Percentiles rank a stretch among this genome's conserved stretches.
Conservation (phyloP, 805 yeast genomes). For the Peterozyma toletana region DNA sequence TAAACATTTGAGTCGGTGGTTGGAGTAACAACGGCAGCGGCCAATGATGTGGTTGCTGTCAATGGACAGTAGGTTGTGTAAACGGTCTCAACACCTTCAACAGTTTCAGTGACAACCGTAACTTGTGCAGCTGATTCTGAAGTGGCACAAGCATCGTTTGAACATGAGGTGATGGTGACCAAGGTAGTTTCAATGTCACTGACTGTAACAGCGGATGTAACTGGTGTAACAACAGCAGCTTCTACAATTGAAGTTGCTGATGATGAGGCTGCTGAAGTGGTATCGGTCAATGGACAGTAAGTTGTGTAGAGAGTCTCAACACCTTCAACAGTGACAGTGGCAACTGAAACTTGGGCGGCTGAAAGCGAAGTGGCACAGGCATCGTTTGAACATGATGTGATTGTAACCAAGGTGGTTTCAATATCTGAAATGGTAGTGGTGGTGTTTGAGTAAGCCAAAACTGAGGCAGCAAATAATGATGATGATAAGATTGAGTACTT, state of each 20-base stretch:
- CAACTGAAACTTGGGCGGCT: not conserved
- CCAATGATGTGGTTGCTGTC: conserved; percentile 11
- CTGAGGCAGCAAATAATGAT: conserved; percentile 5
- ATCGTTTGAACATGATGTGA: conserved; percentile 10
- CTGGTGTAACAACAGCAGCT: conserved; percentile 5
- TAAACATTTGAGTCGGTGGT: conserved; percentile 12
- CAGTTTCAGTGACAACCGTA: conserved; percentile 22
- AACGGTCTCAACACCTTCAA: conserved; percentile 26
- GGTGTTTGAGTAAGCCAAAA: conserved; percentile 4
- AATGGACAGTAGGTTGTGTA: conserved; percentile 32
- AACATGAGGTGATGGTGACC: conserved; percentile 16
- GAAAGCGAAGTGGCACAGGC: not conserved
- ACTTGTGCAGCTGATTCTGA: conserved; percentile 17
- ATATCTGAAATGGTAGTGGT: conserved; percentile 11
- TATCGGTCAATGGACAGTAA: conserved; percentile 20
- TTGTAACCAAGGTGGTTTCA: conserved; percentile 12
- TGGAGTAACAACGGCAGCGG: not conserved
- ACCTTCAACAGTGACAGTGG: conserved; percentile 25
- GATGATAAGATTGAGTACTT: conserved; percentile 7
- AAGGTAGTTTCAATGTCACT: conserved; percentile 16
- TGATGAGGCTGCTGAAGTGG: conserved; percentile 6
- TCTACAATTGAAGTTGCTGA: conserved; percentile 12
- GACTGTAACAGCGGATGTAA: conserved; percentile 7
- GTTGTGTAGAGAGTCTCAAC: conserved; percentile 29
- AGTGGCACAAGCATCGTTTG: conserved; percentile 12